Evolutionary conservation across 768 basidiomycete species (phyloP), one percentile per base, ranked within the genome.

Genomic region (Serendipita vermifera): DNA sequence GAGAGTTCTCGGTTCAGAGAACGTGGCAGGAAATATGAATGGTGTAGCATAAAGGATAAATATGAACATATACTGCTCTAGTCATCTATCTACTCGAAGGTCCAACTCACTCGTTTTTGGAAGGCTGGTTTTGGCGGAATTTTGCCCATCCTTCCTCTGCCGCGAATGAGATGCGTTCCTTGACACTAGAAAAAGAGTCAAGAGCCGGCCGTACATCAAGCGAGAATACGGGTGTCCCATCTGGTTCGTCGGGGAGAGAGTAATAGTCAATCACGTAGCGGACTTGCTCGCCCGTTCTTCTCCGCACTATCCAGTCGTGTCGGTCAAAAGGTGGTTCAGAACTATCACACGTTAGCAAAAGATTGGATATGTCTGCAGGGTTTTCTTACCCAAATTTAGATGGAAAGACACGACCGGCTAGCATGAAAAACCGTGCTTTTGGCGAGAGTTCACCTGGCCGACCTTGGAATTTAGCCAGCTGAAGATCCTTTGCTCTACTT

Each of bases 191-290:
- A 31, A 90, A 73, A 63, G 76, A 86, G 70, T 98, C 96, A 55
- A 99, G 70, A 0, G 96, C 96, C 0, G 96, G 94, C 14, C 94
- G 81, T 7, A 98, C 94, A 66, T 99, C 96, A 26, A 99, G 76
- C 5, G 84, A 84, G 70, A 98, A 98, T 4, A 93, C 92, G 15
- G 96, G 96, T 40, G 86, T 87, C 5, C 94, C 94, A 61, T 96
- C 86, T 5, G 80, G 75, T 56, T 93, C 83, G 2, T 86, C 80
- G 1, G 93, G 89, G 0, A 90, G 91, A 43, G 88, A 87, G 69
- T 98, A 98, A 71, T 99, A 99, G 73, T 99, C 96, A 63, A 99
- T 98, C 43, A 99, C 87, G 69, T 99, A 94, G 66, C 89, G 85
- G 54, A 90, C 83, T 69, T 90, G 85, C 62, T 87, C 79, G 15